phyloP scores from a whole-genome alignment of 225 moss, liverwort and hornwort species.

The Polytrichum formosum region DNA sequence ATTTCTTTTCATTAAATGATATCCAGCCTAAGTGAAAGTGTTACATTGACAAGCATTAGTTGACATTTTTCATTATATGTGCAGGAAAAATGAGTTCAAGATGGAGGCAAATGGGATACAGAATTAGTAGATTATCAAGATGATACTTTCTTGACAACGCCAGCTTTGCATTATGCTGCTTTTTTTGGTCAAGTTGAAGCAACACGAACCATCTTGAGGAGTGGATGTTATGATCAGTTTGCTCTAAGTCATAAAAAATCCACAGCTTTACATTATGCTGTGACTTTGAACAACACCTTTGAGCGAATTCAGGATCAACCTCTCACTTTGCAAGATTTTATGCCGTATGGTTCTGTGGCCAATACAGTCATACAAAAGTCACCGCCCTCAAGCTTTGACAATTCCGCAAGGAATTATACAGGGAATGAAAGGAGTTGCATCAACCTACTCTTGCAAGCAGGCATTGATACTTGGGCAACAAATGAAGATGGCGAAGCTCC shows the following conservation, averaged over 20 bases:
- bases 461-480: background rate
- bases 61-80: background rate
- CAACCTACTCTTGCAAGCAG: conserved; percentile 7
- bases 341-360: background rate
- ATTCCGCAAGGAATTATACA: background rate
- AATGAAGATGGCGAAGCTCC: background rate
- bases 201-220: background rate
- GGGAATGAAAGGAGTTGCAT: conserved; percentile 6
- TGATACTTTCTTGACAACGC: background rate
- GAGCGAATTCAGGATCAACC: too few species aligned
- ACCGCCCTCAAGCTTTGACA: background rate
- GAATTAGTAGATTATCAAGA: background rate
- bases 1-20: too few species aligned
- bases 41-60: background rate
- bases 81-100: background rate
- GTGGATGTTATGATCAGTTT: background rate
- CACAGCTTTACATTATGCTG: background rate
- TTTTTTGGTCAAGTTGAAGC: background rate
- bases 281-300: background rate
- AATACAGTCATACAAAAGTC: background rate
- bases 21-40: background rate
- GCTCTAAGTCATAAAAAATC: background rate
- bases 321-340: background rate
- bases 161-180: background rate
- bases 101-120: background rate